Evolutionary conservation across 441 rosid species (phyloP).

Genomic region (Brassica hybrid): DNA sequence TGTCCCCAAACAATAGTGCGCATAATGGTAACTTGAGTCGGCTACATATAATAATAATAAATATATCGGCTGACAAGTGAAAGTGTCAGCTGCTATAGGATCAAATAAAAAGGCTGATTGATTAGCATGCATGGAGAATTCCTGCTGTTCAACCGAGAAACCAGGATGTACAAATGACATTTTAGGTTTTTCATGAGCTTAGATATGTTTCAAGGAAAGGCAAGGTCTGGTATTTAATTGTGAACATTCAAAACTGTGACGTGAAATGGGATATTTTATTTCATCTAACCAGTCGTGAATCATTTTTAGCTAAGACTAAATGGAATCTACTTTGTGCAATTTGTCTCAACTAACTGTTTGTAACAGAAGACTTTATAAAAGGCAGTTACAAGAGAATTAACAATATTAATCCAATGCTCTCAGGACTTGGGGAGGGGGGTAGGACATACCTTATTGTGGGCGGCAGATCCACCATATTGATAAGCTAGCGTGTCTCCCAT

Average conservation of each 20-base stretch:
- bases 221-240: neutral
- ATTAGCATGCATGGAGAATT: conserved; percentile 2
- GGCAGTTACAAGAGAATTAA: conserved; percentile 11
- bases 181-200: conserved; percentile 2
- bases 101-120: neutral
- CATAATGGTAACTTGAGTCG: conserved; percentile 16
- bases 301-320: neutral
- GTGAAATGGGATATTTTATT: neutral
- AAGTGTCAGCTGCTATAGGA: neutral
- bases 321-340: conserved; percentile 1
- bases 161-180: neutral
- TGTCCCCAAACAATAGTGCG: conserved; percentile 19
- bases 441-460: conserved; percentile 81
- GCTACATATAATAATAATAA: neutral
- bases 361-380: conserved; percentile 5
- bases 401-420: conserved; percentile 8
- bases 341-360: conserved; percentile 4
- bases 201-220: neutral
- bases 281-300: neutral
- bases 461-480: conserved; percentile 96
- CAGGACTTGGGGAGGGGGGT: neutral
- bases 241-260: neutral
- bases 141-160: neutral
- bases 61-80: neutral
- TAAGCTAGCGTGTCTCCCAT: conserved; percentile 97